Percentiles rank a stretch among this genome's conserved stretches.
These are phyloP conservation scores for Puccinia brachypodii DNA, from an alignment of 1,284 basidiomycete genomes.

Conservation along the genomic window DNA sequence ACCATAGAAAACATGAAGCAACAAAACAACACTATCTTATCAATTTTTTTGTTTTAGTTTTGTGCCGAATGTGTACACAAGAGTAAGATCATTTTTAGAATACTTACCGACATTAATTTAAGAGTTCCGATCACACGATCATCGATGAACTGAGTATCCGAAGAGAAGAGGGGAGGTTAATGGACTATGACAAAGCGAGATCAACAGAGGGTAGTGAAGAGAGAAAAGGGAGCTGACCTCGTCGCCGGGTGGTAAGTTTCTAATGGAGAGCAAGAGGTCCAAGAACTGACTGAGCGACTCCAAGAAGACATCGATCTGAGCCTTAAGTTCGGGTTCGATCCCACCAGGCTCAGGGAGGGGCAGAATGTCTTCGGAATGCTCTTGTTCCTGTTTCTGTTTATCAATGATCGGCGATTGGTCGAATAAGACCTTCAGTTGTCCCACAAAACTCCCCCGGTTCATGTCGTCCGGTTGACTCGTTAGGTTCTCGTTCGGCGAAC, in stretches of 20 bases:
- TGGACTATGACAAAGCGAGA: background rate
- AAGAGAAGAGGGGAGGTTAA: background rate
- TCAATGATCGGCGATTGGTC: slow-evolving; percentile 63
- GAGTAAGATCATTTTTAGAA: slow-evolving; percentile 54
- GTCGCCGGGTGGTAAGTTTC: slow-evolving; percentile 90
- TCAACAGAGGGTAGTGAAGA: background rate
- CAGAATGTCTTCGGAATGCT: background rate
- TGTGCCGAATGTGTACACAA: slow-evolving; percentile 5
- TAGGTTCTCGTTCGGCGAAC: slow-evolving; percentile 75
- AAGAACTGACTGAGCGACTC: slow-evolving; percentile 90
- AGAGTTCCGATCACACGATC: slow-evolving; percentile 90
- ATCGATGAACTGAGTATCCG: slow-evolving; percentile 67
- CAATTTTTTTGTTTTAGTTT: background rate
- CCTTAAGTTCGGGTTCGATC: slow-evolving; percentile 74
- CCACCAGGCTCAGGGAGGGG: background rate
- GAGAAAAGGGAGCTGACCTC: slow-evolving; percentile 58
- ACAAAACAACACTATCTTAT: too few relatives aligned
- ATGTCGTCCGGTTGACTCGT: slow-evolving; percentile 26
- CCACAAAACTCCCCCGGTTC: slow-evolving; percentile 79
- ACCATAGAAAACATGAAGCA: too few relatives aligned
- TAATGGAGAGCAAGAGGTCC: slow-evolving; percentile 82
- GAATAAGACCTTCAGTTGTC: slow-evolving; percentile 84
- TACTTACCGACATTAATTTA: slow-evolving; percentile 81
- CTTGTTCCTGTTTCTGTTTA: background rate
- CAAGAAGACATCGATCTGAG: slow-evolving; percentile 77